Evolutionary conservation across 2,329 filamentous ascomycete genomes (phyloP), one percentile per base, ranked within the genome.

Genomic region (Colletotrichum musicola): DNA sequence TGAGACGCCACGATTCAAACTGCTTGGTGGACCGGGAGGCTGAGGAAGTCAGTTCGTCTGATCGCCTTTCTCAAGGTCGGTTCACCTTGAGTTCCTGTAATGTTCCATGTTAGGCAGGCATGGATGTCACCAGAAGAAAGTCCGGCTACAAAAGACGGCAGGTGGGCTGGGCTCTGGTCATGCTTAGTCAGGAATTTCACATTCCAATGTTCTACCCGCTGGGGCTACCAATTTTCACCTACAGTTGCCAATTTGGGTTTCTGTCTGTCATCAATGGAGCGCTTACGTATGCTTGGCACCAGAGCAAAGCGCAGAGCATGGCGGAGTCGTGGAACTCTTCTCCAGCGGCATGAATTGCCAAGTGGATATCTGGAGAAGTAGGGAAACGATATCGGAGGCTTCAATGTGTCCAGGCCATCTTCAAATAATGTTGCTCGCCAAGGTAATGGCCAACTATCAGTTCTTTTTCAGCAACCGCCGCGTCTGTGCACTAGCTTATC

Each of bases 381-480:
- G 20, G 46, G n/a, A 22, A 47, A 69, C 56, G 66, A 69, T 51
- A 69, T 69, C 66, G 62, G 66, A 69, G 59, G 20, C 18, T 42
- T 18, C 20, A 22, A 51, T 62, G 25, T 42, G 12, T 22, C 50
- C 16, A 18, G 30, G 30, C 30, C 7, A 42, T 18, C 49, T 40
- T 22, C 7, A 27, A 6, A 30, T 65, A 13, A 55, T 54, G 53
- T 59, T 22, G 18, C 35, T 65, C n/a, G 49, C 47, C 30, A 35
- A 35, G 30, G 30, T 35, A 25, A 22, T 61, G 49, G 6, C 53
- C 30, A 38, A 38, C 42, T 65, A 49, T 13, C 44, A 10, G 20
- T 47, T 38, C 54, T 30, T 49, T 46, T 59, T 59, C 46, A 56
- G 51, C 22, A 30, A 54, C 14, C 49, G 35, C 49, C 55, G 14